Conservation (phyloP, 805 yeast genomes). For the Yamadazyma phyllophila region DNA sequence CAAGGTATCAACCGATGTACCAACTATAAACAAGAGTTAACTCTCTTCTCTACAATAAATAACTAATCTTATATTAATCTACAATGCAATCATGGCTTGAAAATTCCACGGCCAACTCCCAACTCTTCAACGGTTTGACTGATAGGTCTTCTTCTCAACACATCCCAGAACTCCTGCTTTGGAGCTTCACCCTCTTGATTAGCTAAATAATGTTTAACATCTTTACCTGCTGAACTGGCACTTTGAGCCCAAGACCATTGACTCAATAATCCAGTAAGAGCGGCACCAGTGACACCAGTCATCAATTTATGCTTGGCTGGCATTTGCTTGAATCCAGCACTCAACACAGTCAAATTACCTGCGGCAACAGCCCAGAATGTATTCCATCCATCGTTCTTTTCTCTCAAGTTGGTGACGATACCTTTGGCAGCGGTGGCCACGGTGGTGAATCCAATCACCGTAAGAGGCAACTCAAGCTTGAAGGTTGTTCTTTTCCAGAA, state of each 20-base stretch:
- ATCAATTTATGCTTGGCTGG: conserved; percentile 41
- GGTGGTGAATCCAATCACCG: conserved; percentile 45
- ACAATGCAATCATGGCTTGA: conserved; percentile 29
- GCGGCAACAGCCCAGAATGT: conserved; percentile 62
- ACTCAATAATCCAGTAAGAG: conserved; percentile 34
- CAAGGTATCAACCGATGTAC: too few relatives aligned
- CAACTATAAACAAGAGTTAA: not conserved
- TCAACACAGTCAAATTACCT: conserved; percentile 46
- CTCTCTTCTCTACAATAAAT: not conserved
- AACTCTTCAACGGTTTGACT: conserved; percentile 74
- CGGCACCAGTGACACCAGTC: conserved; percentile 41
- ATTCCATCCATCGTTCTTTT: conserved; percentile 61
- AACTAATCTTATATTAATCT: not conserved
- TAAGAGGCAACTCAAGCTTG: conserved; percentile 38
- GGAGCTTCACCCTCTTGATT: conserved; percentile 34
- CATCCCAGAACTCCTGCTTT: conserved; percentile 70
- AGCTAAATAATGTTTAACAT: conserved; percentile 37
- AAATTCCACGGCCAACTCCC: conserved; percentile 66
- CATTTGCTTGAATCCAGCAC: conserved; percentile 41
- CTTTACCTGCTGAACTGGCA: conserved; percentile 35
- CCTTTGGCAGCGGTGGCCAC: conserved; percentile 50
- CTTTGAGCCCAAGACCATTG: conserved; percentile 43
- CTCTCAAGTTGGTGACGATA: conserved; percentile 57
- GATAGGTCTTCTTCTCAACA: conserved; percentile 74
- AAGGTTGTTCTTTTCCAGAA: conserved; percentile 43